phyloP scores from a whole-genome alignment of 129 eudicot species.

The Helianthus tuberosus region DNA sequence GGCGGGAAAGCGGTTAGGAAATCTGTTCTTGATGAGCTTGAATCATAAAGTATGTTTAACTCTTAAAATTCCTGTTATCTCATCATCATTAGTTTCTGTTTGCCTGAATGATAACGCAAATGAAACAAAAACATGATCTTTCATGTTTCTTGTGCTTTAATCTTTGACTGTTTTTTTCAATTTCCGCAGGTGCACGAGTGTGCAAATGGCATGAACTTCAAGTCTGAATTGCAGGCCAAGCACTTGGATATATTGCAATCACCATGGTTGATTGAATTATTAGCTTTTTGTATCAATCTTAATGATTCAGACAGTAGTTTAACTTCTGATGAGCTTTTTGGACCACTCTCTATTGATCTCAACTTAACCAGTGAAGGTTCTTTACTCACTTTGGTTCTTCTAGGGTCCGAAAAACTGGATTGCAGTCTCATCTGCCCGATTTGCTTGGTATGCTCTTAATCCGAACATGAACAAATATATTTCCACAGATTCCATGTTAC shows the following conservation, averaged over 20 bases:
- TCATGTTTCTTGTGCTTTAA: too few species aligned
- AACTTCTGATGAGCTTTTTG: slow-evolving; percentile 14
- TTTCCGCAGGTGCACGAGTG: slow-evolving; percentile 88
- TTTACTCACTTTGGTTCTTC: too few species aligned
- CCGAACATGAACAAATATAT: too few species aligned
- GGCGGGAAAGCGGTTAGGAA: slow-evolving; percentile 89
- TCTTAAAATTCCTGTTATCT: background rate
- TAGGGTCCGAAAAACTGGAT: too few species aligned
- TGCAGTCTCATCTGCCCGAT: too few species aligned
- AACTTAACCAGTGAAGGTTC: slow-evolving; percentile 25
- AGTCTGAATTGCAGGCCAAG: slow-evolving; percentile 48
- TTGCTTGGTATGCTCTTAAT: too few species aligned
- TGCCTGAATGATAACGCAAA: background rate
- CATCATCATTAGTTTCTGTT: slow-evolving; percentile 10
- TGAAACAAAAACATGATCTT: too few species aligned
- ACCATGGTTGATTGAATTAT: slow-evolving; percentile 64
- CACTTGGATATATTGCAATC: slow-evolving; percentile 62
- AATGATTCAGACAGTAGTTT: slow-evolving; percentile 31
- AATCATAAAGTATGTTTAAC: slow-evolving; percentile 61
- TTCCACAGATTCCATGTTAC: too few species aligned
- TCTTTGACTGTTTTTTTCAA: too few species aligned
- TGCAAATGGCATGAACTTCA: slow-evolving; percentile 71
- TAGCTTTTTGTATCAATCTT: slow-evolving; percentile 56
- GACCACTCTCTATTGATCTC: slow-evolving; percentile 42
- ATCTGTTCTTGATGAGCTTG: slow-evolving; percentile 80